phyloP scores from a whole-genome alignment of 306 rosid species.

The Quercus aquifolioides region DNA sequence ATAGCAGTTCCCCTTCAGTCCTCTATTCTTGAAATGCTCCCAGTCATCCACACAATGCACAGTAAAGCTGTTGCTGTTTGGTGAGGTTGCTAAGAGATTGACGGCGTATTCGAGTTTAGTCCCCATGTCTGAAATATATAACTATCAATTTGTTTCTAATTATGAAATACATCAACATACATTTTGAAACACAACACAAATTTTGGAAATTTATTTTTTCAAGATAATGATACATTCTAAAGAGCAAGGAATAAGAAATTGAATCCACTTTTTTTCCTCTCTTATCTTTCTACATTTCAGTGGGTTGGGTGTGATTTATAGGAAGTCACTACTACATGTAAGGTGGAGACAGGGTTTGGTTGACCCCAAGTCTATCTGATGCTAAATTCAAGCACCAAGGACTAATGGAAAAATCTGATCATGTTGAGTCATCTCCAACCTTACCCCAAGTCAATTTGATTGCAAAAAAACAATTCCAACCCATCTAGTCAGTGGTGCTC shows the following conservation, averaged over 20 bases:
- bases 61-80: slow-evolving; percentile 44
- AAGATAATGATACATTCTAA: not conserved
- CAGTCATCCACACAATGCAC: slow-evolving; percentile 62
- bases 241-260: slow-evolving; percentile 3
- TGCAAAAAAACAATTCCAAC: slow-evolving; percentile 11
- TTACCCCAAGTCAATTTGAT: slow-evolving; percentile 12
- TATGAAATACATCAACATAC: not conserved
- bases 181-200: not conserved
- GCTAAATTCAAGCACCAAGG: slow-evolving; percentile 33
- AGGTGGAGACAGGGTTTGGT: slow-evolving; percentile 41
- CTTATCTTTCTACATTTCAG: slow-evolving; percentile 12
- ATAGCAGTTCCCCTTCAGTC: slow-evolving; percentile 27
- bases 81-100: slow-evolving; percentile 54
- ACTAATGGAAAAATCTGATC: slow-evolving; percentile 10
- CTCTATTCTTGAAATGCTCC: slow-evolving; percentile 51
- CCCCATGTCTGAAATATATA: slow-evolving; percentile 74
- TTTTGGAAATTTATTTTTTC: not conserved
- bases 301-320: slow-evolving; percentile 36
- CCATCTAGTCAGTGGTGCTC: slow-evolving; percentile 26
- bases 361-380: slow-evolving; percentile 40
- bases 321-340: slow-evolving; percentile 27
- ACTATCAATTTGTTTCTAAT: slow-evolving; percentile 3
- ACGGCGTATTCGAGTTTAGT: slow-evolving; percentile 63
- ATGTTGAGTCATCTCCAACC: slow-evolving; percentile 17
- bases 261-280: not conserved